Evolutionary conservation across 192 early-diverging fungal genomes (phyloP), one percentile per base, ranked within the genome.

Genomic region (Podila minutissima): DNA sequence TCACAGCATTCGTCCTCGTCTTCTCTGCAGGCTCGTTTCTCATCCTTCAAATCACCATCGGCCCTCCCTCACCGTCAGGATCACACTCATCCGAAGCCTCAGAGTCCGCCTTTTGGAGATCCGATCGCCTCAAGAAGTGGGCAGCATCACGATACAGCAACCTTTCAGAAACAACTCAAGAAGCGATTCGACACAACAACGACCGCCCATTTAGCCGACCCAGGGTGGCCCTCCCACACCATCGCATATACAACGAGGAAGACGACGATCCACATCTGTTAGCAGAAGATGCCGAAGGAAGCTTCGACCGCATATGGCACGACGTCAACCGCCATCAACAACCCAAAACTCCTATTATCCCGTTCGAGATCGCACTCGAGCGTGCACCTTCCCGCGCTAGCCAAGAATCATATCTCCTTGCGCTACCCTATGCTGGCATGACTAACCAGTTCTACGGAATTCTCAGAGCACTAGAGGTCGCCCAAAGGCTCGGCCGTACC

Each of bases 391-490:
- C 64, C 24, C 15, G 53, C n/a, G n/a, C 20, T 9, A 26, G 8
- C 9, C n/a, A 57, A 24, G 29, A 15, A 0, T 60, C 63, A 2
- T 28, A n/a, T 31, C 63, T 76, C 17, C 69, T 62, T 37, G 69
- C 69, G 24, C 32, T 76, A 11, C 74, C 74, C 0, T 76, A 70
- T 32, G 74, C 74, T 5, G 74, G 74, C 3, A 70, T 76, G 53
- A 66, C 74, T 9, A 70, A 76, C 35, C 74, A 76, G 62, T 76
- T 76, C 35, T 76, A 76, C 53, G 74, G 74, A 2, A 51, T 76
- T 62, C 62, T 76, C 6, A 51, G 74, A 17, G 64, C 62, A 7
- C 53, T 76, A 24, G 67, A 69, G 15, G 55, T 76, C 2, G 74
- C 74, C 55, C 62, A 70, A 32, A 62, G 62, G 3, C 46, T 76